Evolutionary conservation across 192 early-diverging fungal species (phyloP).

Genomic region (Rhizoclosmatium globosum): DNA sequence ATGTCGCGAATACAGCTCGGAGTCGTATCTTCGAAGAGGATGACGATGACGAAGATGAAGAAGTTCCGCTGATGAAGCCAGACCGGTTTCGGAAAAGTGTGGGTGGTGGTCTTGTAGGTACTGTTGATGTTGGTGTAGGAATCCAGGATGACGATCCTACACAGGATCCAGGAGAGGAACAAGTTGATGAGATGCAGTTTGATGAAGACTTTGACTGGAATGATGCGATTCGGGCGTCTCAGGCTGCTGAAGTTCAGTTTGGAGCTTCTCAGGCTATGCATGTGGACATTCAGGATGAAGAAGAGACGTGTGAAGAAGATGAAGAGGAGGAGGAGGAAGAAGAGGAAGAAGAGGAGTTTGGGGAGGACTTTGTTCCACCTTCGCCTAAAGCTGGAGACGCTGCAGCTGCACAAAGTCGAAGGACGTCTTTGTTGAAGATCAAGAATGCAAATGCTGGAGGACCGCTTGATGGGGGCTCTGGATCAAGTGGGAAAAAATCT

Average conservation of each 20-base stretch:
- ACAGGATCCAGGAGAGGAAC: not conserved
- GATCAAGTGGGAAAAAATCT: not conserved
- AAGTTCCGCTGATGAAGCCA: not conserved
- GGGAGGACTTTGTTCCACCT: not conserved
- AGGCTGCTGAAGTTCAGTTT: not conserved
- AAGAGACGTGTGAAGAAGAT: not conserved
- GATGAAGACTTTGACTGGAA: not conserved
- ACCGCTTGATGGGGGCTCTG: not conserved
- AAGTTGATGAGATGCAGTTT: not conserved
- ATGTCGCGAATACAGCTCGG: not conserved
- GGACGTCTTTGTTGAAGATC: not conserved
- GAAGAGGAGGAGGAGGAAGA: slow-evolving; percentile 16
- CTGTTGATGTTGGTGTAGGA: not conserved
- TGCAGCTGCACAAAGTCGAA: not conserved
- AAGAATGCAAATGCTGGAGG: not conserved
- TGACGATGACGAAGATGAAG: not conserved
- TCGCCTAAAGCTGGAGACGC: not conserved
- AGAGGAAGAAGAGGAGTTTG: not conserved
- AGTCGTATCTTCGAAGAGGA: not conserved
- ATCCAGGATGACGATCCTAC: not conserved
- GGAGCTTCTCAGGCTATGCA: not conserved
- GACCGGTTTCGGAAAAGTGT: not conserved
- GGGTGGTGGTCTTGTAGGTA: not conserved
- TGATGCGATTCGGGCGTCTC: not conserved
- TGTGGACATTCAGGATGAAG: not conserved